phyloP scores from a whole-genome alignment of 257 asterid species.

The Cinchona pubescens region DNA sequence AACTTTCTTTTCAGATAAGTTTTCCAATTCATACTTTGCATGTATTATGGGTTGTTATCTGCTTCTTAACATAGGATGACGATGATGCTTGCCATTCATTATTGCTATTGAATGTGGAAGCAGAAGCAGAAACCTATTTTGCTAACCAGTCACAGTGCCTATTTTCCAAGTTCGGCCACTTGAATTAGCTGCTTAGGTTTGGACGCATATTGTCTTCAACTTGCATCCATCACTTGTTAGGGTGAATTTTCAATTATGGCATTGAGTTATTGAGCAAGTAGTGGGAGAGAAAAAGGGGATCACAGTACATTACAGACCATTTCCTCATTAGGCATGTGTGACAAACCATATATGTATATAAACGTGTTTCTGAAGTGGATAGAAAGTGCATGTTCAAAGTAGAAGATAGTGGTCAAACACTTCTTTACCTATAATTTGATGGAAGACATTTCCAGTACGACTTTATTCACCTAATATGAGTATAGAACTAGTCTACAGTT shows the following conservation, averaged over 20 bases:
- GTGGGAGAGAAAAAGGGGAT: not conserved
- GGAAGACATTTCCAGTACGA: not conserved
- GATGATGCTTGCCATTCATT: not conserved
- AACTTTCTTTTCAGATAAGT: not conserved
- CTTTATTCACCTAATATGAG: too few relatives aligned
- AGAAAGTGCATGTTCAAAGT: not conserved
- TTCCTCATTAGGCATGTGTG: not conserved
- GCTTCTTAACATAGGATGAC: not conserved
- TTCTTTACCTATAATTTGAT: not conserved
- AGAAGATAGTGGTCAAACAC: not conserved
- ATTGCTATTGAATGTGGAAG: not conserved
- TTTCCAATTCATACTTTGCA: not conserved
- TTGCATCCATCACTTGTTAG: not conserved
- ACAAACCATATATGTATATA: not conserved
- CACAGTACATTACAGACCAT: not conserved
- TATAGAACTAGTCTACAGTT: not conserved
- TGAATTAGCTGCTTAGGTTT: not conserved
- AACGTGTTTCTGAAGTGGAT: not conserved
- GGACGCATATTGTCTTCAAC: not conserved
- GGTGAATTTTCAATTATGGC: not conserved
- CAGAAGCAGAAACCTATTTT: not conserved
- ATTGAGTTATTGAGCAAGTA: not conserved
- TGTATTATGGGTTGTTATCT: not conserved
- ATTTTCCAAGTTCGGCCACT: not conserved
- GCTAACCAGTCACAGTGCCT: not conserved